These are phyloP conservation scores for Serendipita sp. DNA, from an alignment of 768 basidiomycete genomes.

Conservation along the genomic window DNA sequence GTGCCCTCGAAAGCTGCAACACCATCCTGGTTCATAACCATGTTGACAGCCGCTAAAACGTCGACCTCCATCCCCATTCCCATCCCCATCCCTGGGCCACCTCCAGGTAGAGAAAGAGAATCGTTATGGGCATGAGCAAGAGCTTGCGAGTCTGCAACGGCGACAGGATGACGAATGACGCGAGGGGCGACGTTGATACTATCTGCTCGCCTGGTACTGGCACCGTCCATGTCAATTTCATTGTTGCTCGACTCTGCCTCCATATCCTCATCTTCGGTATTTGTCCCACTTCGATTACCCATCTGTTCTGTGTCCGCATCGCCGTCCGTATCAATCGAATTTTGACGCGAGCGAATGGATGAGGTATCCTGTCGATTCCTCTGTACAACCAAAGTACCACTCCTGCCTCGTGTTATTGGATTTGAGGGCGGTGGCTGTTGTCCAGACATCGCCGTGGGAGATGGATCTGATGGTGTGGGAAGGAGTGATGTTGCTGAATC, in stretches of 20 bases:
- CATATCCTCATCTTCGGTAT: slow-evolving; percentile 4
- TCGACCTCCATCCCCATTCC: slow-evolving; percentile 37
- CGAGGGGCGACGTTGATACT: not conserved
- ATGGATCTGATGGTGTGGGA: not conserved
- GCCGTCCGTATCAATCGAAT: not conserved
- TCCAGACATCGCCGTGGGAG: not conserved
- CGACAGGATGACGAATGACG: slow-evolving; percentile 15
- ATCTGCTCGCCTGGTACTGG: slow-evolving; percentile 8
- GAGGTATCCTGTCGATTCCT: not conserved
- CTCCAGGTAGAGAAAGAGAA: not conserved
- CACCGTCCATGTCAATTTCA: slow-evolving; percentile 14
- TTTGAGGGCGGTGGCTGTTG: not conserved
- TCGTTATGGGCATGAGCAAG: not conserved
- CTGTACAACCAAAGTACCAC: not conserved
- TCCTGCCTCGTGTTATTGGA: not conserved
- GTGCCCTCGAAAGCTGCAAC: slow-evolving; percentile 13
- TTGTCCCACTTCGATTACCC: not conserved
- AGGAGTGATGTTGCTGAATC: not conserved
- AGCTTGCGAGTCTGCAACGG: slow-evolving; percentile 23
- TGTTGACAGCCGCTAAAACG: slow-evolving; percentile 33
- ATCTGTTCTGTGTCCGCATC: not conserved
- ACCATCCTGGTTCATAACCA: slow-evolving; percentile 19
- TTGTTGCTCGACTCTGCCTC: slow-evolving; percentile 3
- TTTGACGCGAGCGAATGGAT: not conserved
- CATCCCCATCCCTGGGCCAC: slow-evolving; percentile 10